These are phyloP conservation scores for Favolaschia claudopus DNA, from an alignment of 768 basidiomycete genomes.

Conservation along the genomic window DNA sequence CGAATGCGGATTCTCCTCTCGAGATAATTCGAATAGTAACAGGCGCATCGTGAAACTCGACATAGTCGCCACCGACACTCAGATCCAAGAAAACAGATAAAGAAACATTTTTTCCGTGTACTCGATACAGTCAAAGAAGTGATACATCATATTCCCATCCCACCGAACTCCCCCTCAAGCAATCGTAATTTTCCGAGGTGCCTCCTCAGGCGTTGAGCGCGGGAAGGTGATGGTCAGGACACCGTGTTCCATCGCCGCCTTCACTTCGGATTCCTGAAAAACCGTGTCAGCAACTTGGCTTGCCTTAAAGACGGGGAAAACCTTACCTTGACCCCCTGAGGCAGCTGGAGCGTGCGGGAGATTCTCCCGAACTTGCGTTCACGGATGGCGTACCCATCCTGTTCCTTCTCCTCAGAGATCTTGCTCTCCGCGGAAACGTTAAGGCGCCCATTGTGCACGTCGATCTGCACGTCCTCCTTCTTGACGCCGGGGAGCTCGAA, in stretches of 20 bases:
- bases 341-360: slow-evolving; percentile 57
- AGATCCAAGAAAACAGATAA: no score
- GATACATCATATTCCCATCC: no score
- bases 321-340: slow-evolving; percentile 61
- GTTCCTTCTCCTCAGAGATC: slow-evolving; percentile 43
- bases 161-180: no score
- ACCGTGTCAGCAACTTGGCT: slow-evolving; percentile 22
- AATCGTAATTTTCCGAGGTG: slow-evolving; percentile 45
- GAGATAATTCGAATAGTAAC: slow-evolving; percentile 48
- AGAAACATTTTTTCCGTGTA: no score
- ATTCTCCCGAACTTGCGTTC: slow-evolving; percentile 61
- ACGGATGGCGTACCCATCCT: slow-evolving; percentile 51
- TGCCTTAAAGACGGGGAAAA: slow-evolving; percentile 6
- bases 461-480: slow-evolving; percentile 61
- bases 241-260: slow-evolving; percentile 59
- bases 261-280: slow-evolving; percentile 40
- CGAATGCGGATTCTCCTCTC: slow-evolving; percentile 47
- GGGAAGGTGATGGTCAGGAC: slow-evolving; percentile 62
- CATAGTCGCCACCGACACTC: slow-evolving; percentile 57
- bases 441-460: slow-evolving; percentile 58
- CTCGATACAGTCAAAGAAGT: no score
- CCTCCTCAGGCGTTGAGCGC: slow-evolving; percentile 47
- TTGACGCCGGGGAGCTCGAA: slow-evolving; percentile 69
- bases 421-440: slow-evolving; percentile 60
- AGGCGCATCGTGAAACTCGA: slow-evolving; percentile 56